Evolutionary conservation across 768 basidiomycete species (phyloP), one percentile per base, ranked within the genome.

Genomic region (Phlegmacium glaucopus): DNA sequence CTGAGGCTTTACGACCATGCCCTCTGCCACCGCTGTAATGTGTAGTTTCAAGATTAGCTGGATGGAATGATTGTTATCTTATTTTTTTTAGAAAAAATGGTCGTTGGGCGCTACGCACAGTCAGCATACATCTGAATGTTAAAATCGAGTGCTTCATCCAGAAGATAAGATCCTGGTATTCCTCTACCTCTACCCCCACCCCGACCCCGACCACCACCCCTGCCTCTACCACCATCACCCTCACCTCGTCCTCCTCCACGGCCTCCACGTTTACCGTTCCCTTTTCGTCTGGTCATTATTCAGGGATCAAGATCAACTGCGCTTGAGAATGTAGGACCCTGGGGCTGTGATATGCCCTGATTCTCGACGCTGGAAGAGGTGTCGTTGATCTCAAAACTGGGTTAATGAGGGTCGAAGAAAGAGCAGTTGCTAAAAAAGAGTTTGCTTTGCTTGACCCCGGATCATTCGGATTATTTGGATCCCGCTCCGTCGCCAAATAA

Each of bases 1-100:
- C 46, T 5, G 47, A 51, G 13, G 13, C 26, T 2, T 55, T 56
- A 15, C 64, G 56, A 27, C 65, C 56, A 30, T 63, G 51, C n/a
- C 65, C 64, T 49, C 63, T 54, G 4, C 59, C 63, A 32, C 60
- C 50, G 9, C 51, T 50, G 42, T 46, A 41, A 9, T 51, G 46
- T 36, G 30, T 32, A 35, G 29, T 45, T 40, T 49, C 53, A 18
- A 41, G 44, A 39, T 27, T 22, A 18, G 29, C 32, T 13, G 48
- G 46, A 6, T 9, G 15, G 35, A 25, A 25, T n/a, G 27, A 30
- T 40, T 39, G 10, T 32, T 44, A 36, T 45, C 22, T 36, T 37
- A 37, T 37, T 44, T 47, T 40, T 58, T 61, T 27, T 56, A 49
- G n/a, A 64, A 51, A 30, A 61, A 22, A 30, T 37, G 39, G 35